Evolutionary conservation across 495 filamentous ascomycete genomes (phyloP), one percentile per base, ranked within the genome.

Genomic region (Gamarada debralockiae): DNA sequence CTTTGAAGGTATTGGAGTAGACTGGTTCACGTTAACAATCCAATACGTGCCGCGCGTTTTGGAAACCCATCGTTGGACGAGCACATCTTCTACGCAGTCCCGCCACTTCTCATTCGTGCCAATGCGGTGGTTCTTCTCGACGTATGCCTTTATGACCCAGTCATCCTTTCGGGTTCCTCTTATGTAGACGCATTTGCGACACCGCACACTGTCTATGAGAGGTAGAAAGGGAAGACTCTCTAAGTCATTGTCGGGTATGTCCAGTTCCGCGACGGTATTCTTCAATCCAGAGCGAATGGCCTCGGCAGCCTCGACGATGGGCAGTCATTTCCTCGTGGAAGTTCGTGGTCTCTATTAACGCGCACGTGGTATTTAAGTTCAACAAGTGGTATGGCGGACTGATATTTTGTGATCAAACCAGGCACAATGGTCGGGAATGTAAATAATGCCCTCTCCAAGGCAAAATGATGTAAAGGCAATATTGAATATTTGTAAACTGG

Each of bases 51-150:
- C 38, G 15, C 38, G 38, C 6, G 38, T 41, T 7, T 41, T 15
- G 38, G 38, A 41, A 8, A 41, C 38, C 38, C 38, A 41, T 41
- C 38, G 38, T 41, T 41, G 38, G 38, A 41, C 7, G 7, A 41
- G 38, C 18, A 41, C 38, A 9, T 41, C 38, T 41, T 41, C 38
- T 9, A 41, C 38, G 38, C 38, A 9, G 15, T 41, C 38, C 17
- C 17, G 38, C 15, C 38, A 41, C 38, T 41, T 41, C 38, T 41
- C 15, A 41, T n/a, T 41, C 15, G 38, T 41, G 7, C 18, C 38
- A 41, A 41, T 41, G 15, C 18, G 6, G 38, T 41, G 38, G 15
- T 41, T 41, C 38, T 41, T 41, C 38, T 41, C 38, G 15, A 41
- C 17, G 18, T 41, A 15, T 41, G 38, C 38, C 18, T 41, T 41